These are phyloP conservation scores for Fusarium miscanthi DNA, from an alignment of 2,329 filamentous ascomycete species.

Conservation along the genomic window DNA sequence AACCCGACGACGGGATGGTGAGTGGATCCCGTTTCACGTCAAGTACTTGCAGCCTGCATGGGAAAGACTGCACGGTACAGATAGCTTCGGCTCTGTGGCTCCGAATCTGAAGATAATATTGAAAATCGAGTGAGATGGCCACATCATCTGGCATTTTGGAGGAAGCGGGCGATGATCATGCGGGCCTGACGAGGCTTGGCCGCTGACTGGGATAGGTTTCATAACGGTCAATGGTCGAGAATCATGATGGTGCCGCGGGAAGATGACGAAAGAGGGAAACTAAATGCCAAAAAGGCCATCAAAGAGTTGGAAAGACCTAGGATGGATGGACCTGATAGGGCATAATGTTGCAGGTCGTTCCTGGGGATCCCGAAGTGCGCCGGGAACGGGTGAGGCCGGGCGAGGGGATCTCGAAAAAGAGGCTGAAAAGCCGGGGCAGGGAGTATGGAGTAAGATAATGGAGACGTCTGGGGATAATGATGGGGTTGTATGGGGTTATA, in stretches of 20 bases:
- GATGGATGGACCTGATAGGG: conserved; percentile 23
- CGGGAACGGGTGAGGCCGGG: conserved; percentile 44
- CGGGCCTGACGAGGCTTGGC: conserved; percentile 10
- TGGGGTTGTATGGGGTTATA: conserved; percentile 36
- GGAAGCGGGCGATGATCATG: conserved; percentile 23
- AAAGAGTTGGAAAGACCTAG: conserved; percentile 9
- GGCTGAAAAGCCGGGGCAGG: conserved; percentile 44
- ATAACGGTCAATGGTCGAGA: conserved; percentile 32
- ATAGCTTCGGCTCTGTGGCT: conserved; percentile 24
- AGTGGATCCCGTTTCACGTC: conserved; percentile 38
- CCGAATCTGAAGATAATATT: conserved; percentile 17
- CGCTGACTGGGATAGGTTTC: conserved; percentile 22
- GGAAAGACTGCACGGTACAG: conserved; percentile 39
- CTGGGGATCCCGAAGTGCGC: conserved; percentile 46
- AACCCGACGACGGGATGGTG: conserved; percentile 28
- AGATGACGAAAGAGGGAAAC: conserved; percentile 36
- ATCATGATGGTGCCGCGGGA: conserved; percentile 39
- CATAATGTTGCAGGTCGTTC: conserved; percentile 36
- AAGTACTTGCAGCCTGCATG: conserved; percentile 28
- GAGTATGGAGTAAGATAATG: conserved; percentile 39
- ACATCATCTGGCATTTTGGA: conserved; percentile 11
- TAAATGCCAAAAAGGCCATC: conserved; percentile 25
- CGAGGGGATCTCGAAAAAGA: conserved; percentile 40
- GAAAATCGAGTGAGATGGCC: neutral
- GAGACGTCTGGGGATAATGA: conserved; percentile 21